A percentile compares a stretch with the other conserved stretches of the same genome.
phyloP scores from a whole-genome alignment of 345 rosid species.

The Rhizophora apiculata region DNA sequence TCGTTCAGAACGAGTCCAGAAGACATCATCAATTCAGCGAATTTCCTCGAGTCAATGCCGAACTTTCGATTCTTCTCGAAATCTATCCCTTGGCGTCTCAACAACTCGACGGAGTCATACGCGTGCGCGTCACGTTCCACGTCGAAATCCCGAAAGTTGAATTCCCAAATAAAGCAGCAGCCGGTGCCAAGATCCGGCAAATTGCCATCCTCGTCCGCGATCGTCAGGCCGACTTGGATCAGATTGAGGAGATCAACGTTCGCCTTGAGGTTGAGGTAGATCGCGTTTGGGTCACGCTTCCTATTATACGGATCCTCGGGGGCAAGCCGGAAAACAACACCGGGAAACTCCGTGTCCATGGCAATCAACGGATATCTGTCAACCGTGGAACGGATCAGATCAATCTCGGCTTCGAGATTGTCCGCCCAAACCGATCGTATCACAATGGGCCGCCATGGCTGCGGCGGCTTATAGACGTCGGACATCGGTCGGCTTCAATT shows the following conservation, averaged over 20 bases:
- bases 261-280: slow-evolving; percentile 62
- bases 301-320: slow-evolving; percentile 25
- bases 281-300: slow-evolving; percentile 42
- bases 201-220: slow-evolving; percentile 49
- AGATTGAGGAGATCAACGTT: slow-evolving; percentile 73
- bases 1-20: slow-evolving; percentile 77
- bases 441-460: slow-evolving; percentile 20
- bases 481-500: slow-evolving; percentile 1
- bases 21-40: slow-evolving; percentile 81
- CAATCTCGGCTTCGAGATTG: slow-evolving; percentile 66
- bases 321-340: slow-evolving; percentile 44
- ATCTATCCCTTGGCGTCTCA: slow-evolving; percentile 76
- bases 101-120: slow-evolving; percentile 70
- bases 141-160: slow-evolving; percentile 74
- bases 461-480: neutral
- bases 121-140: slow-evolving; percentile 65
- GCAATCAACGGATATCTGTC: slow-evolving; percentile 61
- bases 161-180: slow-evolving; percentile 67
- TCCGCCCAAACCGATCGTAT: slow-evolving; percentile 74
- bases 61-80: slow-evolving; percentile 53
- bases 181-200: slow-evolving; percentile 54
- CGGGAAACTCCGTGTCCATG: slow-evolving; percentile 94
- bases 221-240: slow-evolving; percentile 84
- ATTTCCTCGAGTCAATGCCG: slow-evolving; percentile 56
- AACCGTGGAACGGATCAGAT: slow-evolving; percentile 47